Base-by-base conservation (phyloP, 495 filamentous ascomycete genomes). In the Penicillium coffeae region DNA sequence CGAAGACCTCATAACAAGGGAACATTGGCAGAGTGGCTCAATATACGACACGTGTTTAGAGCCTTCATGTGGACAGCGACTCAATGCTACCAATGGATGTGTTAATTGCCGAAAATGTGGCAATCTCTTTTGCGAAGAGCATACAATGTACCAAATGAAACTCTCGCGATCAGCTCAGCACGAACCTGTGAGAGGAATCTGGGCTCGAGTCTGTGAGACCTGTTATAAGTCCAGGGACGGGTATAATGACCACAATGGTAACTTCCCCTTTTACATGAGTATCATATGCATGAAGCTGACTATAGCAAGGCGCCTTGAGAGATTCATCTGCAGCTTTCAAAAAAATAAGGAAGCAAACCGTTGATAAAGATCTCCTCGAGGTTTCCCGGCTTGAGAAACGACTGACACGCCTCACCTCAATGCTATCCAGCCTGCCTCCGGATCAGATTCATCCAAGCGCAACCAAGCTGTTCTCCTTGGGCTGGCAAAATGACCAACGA, bases 101-200 rank as follows among this genome's bases (percentile, higher is more conserved):
- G 83, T 97, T 54, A 95, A 98, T 60, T 98, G 93, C 61, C 76
- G 93, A 45, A 87, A 89, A 43, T 98, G 93, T 53, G 93, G 93
- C 0, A 86, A 83, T 52, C 72, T 98, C 27, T 98, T 96, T 62
- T 98, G 93, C 68, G 92, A 97, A 62, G 89, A 94, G 54, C 94
- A 98, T 71, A 96, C 92, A 22, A 96, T 96, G 93, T 98, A 97
- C 58, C 91, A 97, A 71, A 97, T 97, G 88, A 96, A 93, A 76
- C 79, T 98, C 15, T 95, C 89, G 8, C 77, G 91, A 38, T 84
- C 89, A 4, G 93, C 94, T 3, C 80, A 84, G 52, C 89, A 95
- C 72, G 94, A 98, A 54, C 94, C 94, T 0, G 86, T 95, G 0
- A 71, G 94, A 51, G 93, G 93, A 1, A 77, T 91, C 47, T 98